Evolutionary conservation across 495 filamentous ascomycete species (phyloP), one percentile per base, ranked within the genome.

Genomic region (Bryoglossum gracile): DNA sequence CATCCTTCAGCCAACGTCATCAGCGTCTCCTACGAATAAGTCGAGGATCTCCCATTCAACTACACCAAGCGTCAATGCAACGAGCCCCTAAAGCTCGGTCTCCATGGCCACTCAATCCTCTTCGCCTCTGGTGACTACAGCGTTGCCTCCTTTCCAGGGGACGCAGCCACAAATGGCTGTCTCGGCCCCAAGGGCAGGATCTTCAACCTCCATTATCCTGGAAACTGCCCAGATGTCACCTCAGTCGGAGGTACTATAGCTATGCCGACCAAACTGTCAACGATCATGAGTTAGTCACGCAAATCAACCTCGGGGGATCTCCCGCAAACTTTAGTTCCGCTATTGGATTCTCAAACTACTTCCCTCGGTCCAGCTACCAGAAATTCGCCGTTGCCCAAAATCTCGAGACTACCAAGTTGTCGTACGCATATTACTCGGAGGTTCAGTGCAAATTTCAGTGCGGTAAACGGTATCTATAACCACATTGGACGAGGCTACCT

Each of bases 1-100:
- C n/a, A n/a, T n/a, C n/a, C n/a, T n/a, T n/a, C 75, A 10, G 74
- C 80, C 2, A 79, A 76, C 32, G 80, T 82, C 6, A 73, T 83
- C 44, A 78, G 74, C 0, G 70, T 75, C 34, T 80, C 76, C 0
- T 82, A 82, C 53, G 71, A 69, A 21, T 62, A 65, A 22, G 68
- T 70, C 34, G 79, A 83, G 50, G 64, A 70, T 24, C 62, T 77
- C 1, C 74, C 77, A n/a, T 58, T 67, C 28, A 56, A 61, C 30
- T 83, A 83, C 61, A 67, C 72, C 47, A 56, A 64, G 23, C 77
- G 76, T 36, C 78, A 82, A 57, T 83, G 80, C 63, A 66, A 69
- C 39, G 79, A 82, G 57, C 57, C 53, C 46, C 46, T 63, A 54
- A 71, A 73, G 46, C 60, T 73, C 0, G 69, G 69, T 18, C 50